Conservation (phyloP, 2,329 filamentous ascomycete species). For the Xylaria multiplex region DNA sequence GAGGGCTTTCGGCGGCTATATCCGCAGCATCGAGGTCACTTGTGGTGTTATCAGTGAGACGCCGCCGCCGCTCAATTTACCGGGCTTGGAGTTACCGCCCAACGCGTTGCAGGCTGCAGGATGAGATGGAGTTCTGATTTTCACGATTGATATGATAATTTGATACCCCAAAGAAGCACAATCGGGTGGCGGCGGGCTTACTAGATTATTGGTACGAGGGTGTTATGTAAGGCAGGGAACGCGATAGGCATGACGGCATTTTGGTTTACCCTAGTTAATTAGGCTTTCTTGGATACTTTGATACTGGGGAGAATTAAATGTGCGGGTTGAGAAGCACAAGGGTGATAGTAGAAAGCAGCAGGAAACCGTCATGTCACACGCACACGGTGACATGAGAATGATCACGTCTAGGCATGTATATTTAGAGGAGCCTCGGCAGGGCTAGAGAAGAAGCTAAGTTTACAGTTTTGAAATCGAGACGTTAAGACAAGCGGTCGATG, state of each 20-base stretch:
- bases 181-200: neutral
- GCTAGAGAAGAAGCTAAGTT: too few species aligned
- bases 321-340: neutral
- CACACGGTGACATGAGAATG: too few species aligned
- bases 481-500: too few species aligned
- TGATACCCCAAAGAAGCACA: too few species aligned
- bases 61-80: constrained; percentile 44
- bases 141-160: neutral
- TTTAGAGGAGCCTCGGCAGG: too few species aligned
- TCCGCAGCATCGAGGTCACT: constrained; percentile 51
- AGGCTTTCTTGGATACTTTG: neutral
- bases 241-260: too few species aligned
- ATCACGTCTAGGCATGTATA: too few species aligned
- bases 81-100: constrained; percentile 40
- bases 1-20: constrained; percentile 48
- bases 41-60: constrained; percentile 48
- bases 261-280: too few species aligned
- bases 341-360: neutral
- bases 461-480: too few species aligned
- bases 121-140: neutral
- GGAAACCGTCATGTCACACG: too few species aligned
- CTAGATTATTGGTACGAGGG: neutral
- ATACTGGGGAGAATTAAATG: too few species aligned
- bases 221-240: too few species aligned
- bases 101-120: constrained; percentile 41